phyloP scores from a whole-genome alignment of 345 rosid genomes.

The Syzygium aqueum region DNA sequence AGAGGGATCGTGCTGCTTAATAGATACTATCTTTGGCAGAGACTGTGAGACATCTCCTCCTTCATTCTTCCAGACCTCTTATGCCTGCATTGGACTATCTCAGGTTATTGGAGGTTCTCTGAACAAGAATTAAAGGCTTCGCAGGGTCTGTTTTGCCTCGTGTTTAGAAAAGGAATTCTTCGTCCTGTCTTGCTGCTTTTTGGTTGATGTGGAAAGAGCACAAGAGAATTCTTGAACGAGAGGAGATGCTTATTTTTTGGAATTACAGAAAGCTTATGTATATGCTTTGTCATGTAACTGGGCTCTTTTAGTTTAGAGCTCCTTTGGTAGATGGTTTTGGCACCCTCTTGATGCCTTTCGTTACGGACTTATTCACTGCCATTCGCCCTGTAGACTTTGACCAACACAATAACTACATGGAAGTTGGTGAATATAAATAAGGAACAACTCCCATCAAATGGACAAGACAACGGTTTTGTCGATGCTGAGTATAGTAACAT shows the following conservation, averaged over 20 bases:
- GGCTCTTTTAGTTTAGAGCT: not conserved
- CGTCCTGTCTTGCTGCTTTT: not conserved
- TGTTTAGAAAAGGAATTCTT: not conserved
- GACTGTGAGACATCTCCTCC: no score
- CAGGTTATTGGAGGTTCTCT: not conserved
- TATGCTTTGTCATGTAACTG: not conserved
- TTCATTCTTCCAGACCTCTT: not conserved
- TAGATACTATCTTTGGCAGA: not conserved
- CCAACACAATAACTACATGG: not conserved
- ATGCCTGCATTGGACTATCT: not conserved
- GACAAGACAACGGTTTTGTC: not conserved
- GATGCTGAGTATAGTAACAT: not conserved
- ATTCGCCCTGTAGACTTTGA: not conserved
- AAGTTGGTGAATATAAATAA: not conserved
- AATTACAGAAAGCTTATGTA: not conserved
- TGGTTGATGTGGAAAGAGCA: not conserved
- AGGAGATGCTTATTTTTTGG: not conserved
- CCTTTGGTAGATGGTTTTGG: not conserved
- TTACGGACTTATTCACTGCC: not conserved
- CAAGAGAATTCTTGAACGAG: not conserved
- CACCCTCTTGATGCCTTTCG: not conserved
- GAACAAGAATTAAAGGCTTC: not conserved
- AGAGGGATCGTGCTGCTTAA: not conserved
- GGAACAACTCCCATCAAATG: not conserved
- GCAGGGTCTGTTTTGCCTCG: not conserved